phyloP scores from a whole-genome alignment of 768 basidiomycete genomes.

The Cystofilobasidium bisporidii region DNA sequence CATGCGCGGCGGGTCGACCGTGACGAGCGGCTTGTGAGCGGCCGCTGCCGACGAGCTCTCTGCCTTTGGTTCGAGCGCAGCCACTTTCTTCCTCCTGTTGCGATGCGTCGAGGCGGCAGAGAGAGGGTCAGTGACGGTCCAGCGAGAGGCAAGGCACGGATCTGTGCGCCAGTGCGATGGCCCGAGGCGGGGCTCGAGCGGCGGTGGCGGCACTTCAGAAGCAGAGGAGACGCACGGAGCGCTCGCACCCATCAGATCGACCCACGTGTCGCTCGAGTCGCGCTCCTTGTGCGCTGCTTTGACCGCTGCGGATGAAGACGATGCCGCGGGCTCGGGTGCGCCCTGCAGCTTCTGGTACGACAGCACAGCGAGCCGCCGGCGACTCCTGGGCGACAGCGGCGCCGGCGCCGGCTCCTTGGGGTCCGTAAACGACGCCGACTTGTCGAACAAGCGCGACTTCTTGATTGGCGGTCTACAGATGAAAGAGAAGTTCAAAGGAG shows the following conservation, averaged over 20 bases:
- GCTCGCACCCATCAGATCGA: background rate
- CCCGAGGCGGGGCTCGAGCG: background rate
- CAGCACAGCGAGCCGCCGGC: background rate
- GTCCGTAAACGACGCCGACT: constrained; percentile 6
- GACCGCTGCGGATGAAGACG: background rate
- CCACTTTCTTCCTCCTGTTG: constrained; percentile 6
- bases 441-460: background rate
- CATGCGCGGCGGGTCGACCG: constrained; percentile 5
- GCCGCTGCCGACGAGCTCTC: background rate
- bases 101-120: background rate
- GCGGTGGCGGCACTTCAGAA: background rate
- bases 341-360: background rate
- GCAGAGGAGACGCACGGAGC: background rate
- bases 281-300: background rate
- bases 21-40: background rate
- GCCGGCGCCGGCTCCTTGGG: background rate
- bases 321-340: background rate
- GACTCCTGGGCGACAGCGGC: background rate
- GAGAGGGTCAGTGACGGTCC: background rate
- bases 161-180: background rate
- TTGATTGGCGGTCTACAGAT: background rate
- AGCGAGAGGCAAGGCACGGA: background rate
- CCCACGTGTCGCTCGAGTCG: background rate
- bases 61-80: background rate
- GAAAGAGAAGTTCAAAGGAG: no score